These are phyloP conservation scores for Magnusiomyces ingens DNA, from an alignment of 1,139 yeast species.

Conservation along the genomic window DNA sequence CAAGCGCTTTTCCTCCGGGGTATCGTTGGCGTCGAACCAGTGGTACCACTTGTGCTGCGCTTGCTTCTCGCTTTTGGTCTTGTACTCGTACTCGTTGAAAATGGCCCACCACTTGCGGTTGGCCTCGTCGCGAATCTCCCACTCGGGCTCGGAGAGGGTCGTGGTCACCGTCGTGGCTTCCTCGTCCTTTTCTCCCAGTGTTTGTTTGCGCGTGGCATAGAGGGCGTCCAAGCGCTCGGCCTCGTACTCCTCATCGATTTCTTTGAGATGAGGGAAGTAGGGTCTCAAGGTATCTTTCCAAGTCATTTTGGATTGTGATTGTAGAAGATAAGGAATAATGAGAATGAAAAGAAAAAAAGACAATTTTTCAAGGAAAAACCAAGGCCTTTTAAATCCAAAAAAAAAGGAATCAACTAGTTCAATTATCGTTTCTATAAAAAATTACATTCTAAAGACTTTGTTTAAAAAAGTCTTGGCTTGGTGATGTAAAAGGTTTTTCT, in stretches of 20 bases:
- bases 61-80: not conserved
- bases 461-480: too few species aligned
- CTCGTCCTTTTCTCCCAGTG: not conserved
- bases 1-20: conserved; percentile 47
- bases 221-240: not conserved
- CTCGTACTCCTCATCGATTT: conserved; percentile 10
- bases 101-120: conserved; percentile 57
- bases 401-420: too few species aligned
- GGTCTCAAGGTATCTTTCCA: not conserved
- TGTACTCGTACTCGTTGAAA: conserved; percentile 54
- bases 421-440: too few species aligned
- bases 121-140: conserved; percentile 39
- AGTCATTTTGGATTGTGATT: too few species aligned
- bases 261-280: conserved; percentile 10
- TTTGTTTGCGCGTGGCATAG: not conserved
- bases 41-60: conserved; percentile 40
- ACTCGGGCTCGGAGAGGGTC: not conserved
- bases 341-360: too few species aligned
- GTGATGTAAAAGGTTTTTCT: too few species aligned
- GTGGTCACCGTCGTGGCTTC: not conserved
- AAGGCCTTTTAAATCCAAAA: too few species aligned
- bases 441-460: too few species aligned
- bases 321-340: too few species aligned
- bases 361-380: too few species aligned
- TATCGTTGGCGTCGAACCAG: conserved; percentile 56